Conservation (phyloP, 2,329 filamentous ascomycete species). For the Colletotrichum brevisporum region DNA sequence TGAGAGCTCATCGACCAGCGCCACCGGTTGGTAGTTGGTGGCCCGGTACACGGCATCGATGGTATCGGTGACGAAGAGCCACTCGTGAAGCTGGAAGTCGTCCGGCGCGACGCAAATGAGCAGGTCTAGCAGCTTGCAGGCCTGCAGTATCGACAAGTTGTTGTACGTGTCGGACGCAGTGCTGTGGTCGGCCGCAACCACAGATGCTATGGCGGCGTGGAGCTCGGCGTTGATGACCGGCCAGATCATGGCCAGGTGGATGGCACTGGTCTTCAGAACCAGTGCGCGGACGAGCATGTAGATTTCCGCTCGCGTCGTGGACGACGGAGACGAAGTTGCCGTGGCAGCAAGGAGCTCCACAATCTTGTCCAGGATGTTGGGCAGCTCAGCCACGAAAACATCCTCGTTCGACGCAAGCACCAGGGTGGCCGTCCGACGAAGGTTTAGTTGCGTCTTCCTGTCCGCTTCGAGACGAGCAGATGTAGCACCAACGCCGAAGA, state of each 20-base stretch:
- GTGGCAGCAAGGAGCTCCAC: conserved; percentile 89
- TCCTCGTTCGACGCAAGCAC: conserved; percentile 84
- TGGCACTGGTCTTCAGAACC: conserved; percentile 81
- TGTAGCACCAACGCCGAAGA: conserved; percentile 97
- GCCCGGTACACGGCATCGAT: conserved; percentile 95
- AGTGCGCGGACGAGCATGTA: conserved; percentile 90
- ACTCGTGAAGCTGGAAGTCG: conserved; percentile 98
- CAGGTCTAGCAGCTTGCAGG: conserved; percentile 92
- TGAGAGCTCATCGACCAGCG: conserved; percentile 87
- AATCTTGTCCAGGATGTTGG: conserved; percentile 82
- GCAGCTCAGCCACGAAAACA: conserved; percentile 83
- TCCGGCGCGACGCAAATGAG: conserved; percentile 90
- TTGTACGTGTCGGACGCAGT: conserved; percentile 79
- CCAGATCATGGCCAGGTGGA: conserved; percentile 90
- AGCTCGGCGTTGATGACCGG: conserved; percentile 90
- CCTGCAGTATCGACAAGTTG: conserved; percentile 84
- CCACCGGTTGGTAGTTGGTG: conserved; percentile 75
- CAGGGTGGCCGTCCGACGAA: conserved; percentile 85
- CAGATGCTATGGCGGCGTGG: conserved; percentile 82
- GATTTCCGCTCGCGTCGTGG: conserved; percentile 87
- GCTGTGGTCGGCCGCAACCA: conserved; percentile 77
- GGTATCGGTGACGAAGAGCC: conserved; percentile 97
- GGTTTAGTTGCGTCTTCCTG: conserved; percentile 89
- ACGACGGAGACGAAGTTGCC: conserved; percentile 90
- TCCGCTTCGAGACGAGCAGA: conserved; percentile 96